Evolutionary conservation across 257 asterid genomes (phyloP), one percentile per base, ranked within the genome.

Genomic region (Marsdenia floribunda): DNA sequence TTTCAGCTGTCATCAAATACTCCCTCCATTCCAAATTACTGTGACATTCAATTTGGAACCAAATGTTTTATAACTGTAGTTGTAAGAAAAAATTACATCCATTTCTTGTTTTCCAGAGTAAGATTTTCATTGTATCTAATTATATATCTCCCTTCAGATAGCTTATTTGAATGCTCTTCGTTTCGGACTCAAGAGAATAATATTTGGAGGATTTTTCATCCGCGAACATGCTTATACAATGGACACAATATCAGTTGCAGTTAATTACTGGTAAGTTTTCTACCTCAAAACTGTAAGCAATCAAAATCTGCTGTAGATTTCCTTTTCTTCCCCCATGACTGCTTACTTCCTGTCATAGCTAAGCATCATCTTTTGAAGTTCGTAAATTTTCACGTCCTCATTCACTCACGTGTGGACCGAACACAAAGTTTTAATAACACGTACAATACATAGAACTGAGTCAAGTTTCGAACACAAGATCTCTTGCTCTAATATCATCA

Each of bases 191-290:
- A 93, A 91, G 82, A 80, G 96, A 66, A 95, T 95, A 71, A 80
- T 95, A 77, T 95, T 95, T 7, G 98, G 98, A 76, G 99, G 99
- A 8, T 92, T 89, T 85, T 95, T 95, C 84, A 92, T 92, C 38
- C 88, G 97, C 2, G 96, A 88, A 19, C 99, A 95, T 80, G 92
- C 87, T 5, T 90, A 95, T 57, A 95, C 98, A 37, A 95, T 95
- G 98, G 99, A 95, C 87, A 95, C 99, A 22, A 87, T 92, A 33
- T 92, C 99, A 4, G 97, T 88, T 26, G 99, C 91, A 69, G 99
- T 94, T 75, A 40, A 94, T 79, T 94, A 85, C 92, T 94, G 99
- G 99, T 94, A 88, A 54, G 50, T 22, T 66, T 77, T 35, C 49
- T 38, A 59, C 76, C 15, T 44, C 54, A 11, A 19, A 29, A 29